Base-by-base conservation (phyloP, 2,329 filamentous ascomycete genomes). In the Mycocentrospora acerina region DNA sequence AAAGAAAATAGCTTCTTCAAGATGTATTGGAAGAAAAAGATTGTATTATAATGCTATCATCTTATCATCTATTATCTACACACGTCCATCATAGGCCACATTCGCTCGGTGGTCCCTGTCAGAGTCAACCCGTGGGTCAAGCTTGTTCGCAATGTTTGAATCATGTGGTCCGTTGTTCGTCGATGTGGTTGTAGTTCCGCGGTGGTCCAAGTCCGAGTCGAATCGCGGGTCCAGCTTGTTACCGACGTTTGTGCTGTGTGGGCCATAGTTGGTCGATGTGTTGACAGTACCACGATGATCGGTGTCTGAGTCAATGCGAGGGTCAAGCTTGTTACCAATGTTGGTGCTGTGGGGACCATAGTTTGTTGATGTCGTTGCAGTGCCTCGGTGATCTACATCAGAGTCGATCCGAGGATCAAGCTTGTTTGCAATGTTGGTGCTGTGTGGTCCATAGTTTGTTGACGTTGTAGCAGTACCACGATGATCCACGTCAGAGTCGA, bases 321-420 rank as follows among this genome's bases (percentile, higher is more conserved):
- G 59, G 33, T 60, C 60, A 1, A 58, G 10, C 40, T 61, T 60
- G 40, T 62, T 62, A n/a, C 53, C 45, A 13, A 59, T 28, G 24
- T 66, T 59, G 14, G 48, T 56, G 17, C 42, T 48, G 35, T 65
- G 62, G 4, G 55, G 49, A 4, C 61, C 62, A 10, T 46, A 46
- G 14, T 63, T 64, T 3, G 55, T 57, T 1, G 55, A 57, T 4
- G 40, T 44, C 9, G 44, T 44, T 2, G 32, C 37, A 24, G 49
- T 52, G 29, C 53, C 51, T 10, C 52, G 43, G 31, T 53, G 48
- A 29, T 55, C 45, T 19, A 51, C 27, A 26, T 59, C 59, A 2
- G 55, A 62, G 18, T 66, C 62, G 16, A 55, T 55, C 15, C 60
- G 52, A 2, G 60, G 62, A 29, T 65, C 61, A 9, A 60, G 14